Percentiles rank a stretch among this genome's conserved stretches.
Conservation (phyloP, 768 basidiomycete genomes). For the Boletus fagicola region DNA sequence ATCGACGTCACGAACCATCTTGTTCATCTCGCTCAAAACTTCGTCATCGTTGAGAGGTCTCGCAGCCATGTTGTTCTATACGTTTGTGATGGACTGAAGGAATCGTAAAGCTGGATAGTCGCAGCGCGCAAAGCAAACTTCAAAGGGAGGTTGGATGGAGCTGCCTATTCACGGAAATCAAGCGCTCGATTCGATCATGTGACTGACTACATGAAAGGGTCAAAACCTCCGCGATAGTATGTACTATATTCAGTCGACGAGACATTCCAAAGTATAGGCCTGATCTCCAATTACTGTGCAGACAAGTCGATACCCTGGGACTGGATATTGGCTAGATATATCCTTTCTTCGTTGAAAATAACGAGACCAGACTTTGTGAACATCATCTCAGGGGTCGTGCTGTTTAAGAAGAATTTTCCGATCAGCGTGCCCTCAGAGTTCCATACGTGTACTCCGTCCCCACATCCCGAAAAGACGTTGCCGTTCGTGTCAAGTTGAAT, state of each 20-base stretch:
- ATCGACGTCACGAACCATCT: constrained; percentile 70
- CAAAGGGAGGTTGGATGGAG: neutral
- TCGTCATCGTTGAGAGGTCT: constrained; percentile 91
- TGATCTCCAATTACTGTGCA: constrained; percentile 4
- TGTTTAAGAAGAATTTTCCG: constrained; percentile 25
- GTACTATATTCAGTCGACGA: neutral
- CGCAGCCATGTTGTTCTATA: constrained; percentile 53
- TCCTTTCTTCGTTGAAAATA: constrained; percentile 39
- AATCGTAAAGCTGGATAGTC: neutral
- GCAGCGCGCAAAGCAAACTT: neutral
- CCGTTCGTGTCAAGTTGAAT: constrained; percentile 61
- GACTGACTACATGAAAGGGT: no score
- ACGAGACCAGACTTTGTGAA: constrained; percentile 42
- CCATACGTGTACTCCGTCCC: constrained; percentile 71
- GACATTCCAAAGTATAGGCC: neutral
- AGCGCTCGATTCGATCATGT: neutral
- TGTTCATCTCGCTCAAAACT: constrained; percentile 95
- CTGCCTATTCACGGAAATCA: constrained; percentile 1
- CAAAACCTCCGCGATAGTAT: neutral
- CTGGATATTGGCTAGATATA: constrained; percentile 39
- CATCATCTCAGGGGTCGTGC: constrained; percentile 36
- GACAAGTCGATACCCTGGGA: constrained; percentile 29
- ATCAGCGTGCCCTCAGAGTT: constrained; percentile 52
- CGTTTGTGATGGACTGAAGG: neutral
- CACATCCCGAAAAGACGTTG: constrained; percentile 65